Base-by-base conservation (phyloP, 169 alveolate genomes). In the Cystoisospora suis region DNA sequence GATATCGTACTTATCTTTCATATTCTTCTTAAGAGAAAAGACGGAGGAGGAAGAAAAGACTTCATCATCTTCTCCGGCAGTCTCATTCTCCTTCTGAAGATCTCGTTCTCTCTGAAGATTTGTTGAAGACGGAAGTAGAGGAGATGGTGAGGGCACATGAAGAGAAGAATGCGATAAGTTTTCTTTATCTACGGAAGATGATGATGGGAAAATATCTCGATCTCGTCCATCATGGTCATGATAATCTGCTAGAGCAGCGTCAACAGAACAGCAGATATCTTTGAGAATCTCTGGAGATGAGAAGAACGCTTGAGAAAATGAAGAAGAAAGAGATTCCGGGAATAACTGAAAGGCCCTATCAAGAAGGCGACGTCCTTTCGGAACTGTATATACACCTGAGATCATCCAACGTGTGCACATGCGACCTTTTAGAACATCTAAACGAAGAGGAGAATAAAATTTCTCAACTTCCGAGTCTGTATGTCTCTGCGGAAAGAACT, bases 371-470 rank as follows among this genome's bases (percentile, higher is more conserved):
- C 58, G 53, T 20, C 91, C 79, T 38, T 87, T 87, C 69, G 58
- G 58, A 44, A 61, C 49, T 53, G 69, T 17, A 61, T 65, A 46
- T 46, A 87, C 87, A 32, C 85, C 61, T 45, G 72, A 3, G 40
- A 87, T 58, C 61, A 87, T 69, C 91, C 91, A 87, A 47, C 59
- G 59, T 20, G 80, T 46, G 86, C 79, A 42, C 83, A 56, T n/a
- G 58, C 91, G 86, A 17, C 91, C 91, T 36, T 70, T 36, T 20
- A 12, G 45, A 3, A 49, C 49, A 27, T 45, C 72, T 1, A 0
- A 38, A 12, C 45, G 9, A 59, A 87, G 42, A n/a, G 20, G 75
- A 27, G 79, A 29, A 0, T 77, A 79, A 38, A 72, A n/a, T 34
- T 23, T 36, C 44, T 34, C 91, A 40, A 87, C 38, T 29, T 40